Conservation (phyloP, 495 filamentous ascomycete species). For the Neurospora africana region DNA sequence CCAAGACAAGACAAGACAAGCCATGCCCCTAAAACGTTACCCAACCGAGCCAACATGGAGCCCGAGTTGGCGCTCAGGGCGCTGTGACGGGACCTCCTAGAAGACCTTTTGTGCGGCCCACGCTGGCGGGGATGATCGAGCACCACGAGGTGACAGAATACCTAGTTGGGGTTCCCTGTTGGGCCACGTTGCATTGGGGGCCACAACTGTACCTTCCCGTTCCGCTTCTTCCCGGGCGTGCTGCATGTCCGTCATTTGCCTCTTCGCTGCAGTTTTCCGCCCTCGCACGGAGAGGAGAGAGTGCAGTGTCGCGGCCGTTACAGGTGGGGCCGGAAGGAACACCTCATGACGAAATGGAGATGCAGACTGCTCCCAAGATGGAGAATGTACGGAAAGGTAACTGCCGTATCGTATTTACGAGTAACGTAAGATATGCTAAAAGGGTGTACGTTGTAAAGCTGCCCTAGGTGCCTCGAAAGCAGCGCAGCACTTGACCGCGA, state of each 20-base stretch:
- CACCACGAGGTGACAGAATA: background rate
- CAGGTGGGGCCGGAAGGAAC: background rate
- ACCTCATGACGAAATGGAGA: background rate
- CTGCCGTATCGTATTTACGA: background rate
- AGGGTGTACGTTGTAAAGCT: background rate
- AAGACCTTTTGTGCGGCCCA: background rate
- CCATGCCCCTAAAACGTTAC: background rate
- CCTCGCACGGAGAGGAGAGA: background rate
- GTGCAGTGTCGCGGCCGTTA: too few species aligned
- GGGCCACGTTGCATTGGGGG: constrained; percentile 18
- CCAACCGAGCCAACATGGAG: background rate
- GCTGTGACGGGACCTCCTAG: background rate
- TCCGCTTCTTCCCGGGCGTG: constrained; percentile 14
- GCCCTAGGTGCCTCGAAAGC: background rate
- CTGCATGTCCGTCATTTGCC: constrained; percentile 20
- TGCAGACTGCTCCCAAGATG: background rate
- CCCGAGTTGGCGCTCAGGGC: background rate
- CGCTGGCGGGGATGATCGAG: background rate
- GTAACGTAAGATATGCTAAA: background rate
- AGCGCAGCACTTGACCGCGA: background rate
- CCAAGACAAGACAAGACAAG: background rate
- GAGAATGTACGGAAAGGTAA: background rate
- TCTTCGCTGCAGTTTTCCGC: constrained; percentile 6
- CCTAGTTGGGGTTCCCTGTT: constrained; percentile 8
- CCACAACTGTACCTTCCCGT: constrained; percentile 16